These are phyloP conservation scores for Atkinsonella hypoxylon DNA, from an alignment of 2,329 filamentous ascomycete genomes.

Conservation along the genomic window DNA sequence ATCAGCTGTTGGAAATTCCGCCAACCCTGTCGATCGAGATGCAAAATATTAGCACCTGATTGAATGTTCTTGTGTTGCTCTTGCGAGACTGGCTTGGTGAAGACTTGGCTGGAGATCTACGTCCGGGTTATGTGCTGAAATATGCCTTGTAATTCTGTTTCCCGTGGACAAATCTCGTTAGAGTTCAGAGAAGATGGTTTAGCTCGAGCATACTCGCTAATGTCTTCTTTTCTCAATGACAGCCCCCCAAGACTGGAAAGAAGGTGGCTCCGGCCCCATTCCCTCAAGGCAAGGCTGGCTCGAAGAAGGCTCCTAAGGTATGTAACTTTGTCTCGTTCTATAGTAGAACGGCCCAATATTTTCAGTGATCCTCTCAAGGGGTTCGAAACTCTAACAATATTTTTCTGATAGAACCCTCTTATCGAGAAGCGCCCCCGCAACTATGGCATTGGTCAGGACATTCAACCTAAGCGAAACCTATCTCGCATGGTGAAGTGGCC, in stretches of 20 bases:
- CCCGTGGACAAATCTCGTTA: slow-evolving; percentile 51
- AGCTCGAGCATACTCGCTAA: slow-evolving; percentile 76
- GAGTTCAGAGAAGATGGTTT: slow-evolving; percentile 80
- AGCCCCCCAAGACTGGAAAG: slow-evolving; percentile 98
- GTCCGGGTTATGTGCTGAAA: slow-evolving; percentile 36
- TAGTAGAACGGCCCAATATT: no score
- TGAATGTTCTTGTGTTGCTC: neutral
- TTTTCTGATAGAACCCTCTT: slow-evolving; percentile 71
- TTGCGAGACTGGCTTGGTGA: slow-evolving; percentile 29
- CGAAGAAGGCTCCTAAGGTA: slow-evolving; percentile 96
- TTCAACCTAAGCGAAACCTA: slow-evolving; percentile 92
- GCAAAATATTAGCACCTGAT: neutral
- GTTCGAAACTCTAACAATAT: neutral
- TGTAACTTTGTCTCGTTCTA: slow-evolving; percentile 26
- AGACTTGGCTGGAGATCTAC: slow-evolving; percentile 53
- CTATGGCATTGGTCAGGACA: slow-evolving; percentile 98
- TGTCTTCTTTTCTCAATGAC: slow-evolving; percentile 99
- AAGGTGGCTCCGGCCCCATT: slow-evolving; percentile 96
- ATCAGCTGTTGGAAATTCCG: slow-evolving; percentile 23
- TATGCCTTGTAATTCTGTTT: slow-evolving; percentile 30
- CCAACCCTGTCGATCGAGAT: slow-evolving; percentile 13
- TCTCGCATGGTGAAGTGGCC: slow-evolving; percentile 99
- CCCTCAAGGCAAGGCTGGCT: slow-evolving; percentile 80
- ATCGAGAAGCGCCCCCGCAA: slow-evolving; percentile 96
- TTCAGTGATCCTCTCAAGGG: neutral